Evolutionary conservation across 148 eudicot species (phyloP), one percentile per base, ranked within the genome.

Genomic region (Selenicereus undatus): DNA sequence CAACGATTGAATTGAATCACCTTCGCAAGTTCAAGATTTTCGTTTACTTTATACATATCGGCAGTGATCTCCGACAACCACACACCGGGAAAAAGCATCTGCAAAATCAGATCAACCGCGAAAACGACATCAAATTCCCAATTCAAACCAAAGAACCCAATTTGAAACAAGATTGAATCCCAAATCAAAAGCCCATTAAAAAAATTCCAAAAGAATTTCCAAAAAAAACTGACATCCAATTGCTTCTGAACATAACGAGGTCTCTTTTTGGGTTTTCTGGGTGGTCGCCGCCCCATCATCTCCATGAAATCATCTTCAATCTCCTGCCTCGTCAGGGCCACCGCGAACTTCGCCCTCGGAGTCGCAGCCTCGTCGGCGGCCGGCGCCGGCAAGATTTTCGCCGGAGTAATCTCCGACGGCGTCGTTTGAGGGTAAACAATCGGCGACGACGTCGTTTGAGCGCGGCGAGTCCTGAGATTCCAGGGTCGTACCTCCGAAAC

Each of bases 381-480:
- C 65, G 65, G 7, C 65, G 65, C 65, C 65, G 65, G 24, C n/a
- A 26, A 60, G 24, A 4, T 18, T 69, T 27, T 12, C 80, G 39
- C 74, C 3, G 43, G 43, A 39, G 43, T 39, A 7, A 32, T 71
- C 82, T 78, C 71, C 66, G 77, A 60, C 50, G 58, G 26, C 66
- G 42, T 76, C 81, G 52, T 62, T 0, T 39, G 43, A 39, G 91
- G 43, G 43, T 39, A 39, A 39, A 39, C 43, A 39, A 32, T 71
- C 82, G 80, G 71, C 71, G 77, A 60, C 50, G 58, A 35, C 66
- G 52, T 76, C 81, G 52, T 62, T 1, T 39, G 43, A 39, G 91
- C 89, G 48, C 98, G 74, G 36, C 94, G 76, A n/a, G 87, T 91
- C 84, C 98, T 78, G 79, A 94, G 83, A 81, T 91, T 94, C 98